These are phyloP conservation scores for Xylariomycetidae sp. DNA, from an alignment of 2,329 filamentous ascomycete species.

Conservation along the genomic window DNA sequence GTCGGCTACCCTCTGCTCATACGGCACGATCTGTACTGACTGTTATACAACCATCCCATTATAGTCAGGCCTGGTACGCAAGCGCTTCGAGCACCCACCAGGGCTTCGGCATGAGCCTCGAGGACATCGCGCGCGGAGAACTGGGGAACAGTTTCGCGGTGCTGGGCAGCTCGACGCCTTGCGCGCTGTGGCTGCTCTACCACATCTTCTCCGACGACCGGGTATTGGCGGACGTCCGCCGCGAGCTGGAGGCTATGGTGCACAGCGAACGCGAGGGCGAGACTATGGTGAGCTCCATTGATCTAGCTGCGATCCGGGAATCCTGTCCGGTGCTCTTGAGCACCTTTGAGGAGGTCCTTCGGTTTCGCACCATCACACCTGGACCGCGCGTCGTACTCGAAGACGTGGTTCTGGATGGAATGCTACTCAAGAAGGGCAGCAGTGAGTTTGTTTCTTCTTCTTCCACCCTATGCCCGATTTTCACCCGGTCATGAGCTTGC, in stretches of 20 bases:
- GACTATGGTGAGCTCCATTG: slow-evolving; percentile 10
- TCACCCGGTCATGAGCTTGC: no score
- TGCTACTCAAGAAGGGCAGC: slow-evolving; percentile 14
- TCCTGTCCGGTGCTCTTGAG: slow-evolving; percentile 23
- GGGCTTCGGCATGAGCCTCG: slow-evolving; percentile 12
- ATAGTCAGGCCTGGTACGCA: neutral
- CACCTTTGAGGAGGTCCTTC: slow-evolving; percentile 24
- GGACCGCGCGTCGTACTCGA: slow-evolving; percentile 18
- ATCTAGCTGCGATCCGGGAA: slow-evolving; percentile 14
- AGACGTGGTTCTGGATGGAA: slow-evolving; percentile 16
- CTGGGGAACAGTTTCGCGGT: slow-evolving; percentile 22
- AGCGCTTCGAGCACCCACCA: neutral
- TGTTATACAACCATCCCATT: neutral
- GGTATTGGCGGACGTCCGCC: slow-evolving; percentile 17
- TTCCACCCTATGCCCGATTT: no score
- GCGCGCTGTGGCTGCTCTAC: slow-evolving; percentile 6
- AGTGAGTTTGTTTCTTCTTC: slow-evolving; percentile 16
- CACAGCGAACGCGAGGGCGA: slow-evolving; percentile 1
- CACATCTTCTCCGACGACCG: slow-evolving; percentile 16
- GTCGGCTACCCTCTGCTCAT: no score
- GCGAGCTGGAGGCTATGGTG: slow-evolving; percentile 13
- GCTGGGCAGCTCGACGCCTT: slow-evolving; percentile 17
- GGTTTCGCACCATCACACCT: slow-evolving; percentile 16
- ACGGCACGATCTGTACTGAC: no score
- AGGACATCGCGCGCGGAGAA: slow-evolving; percentile 22